Evolutionary conservation across 164 flowering plant genomes (phyloP).

Genomic region (grape (Vitis vinifera)): DNA sequence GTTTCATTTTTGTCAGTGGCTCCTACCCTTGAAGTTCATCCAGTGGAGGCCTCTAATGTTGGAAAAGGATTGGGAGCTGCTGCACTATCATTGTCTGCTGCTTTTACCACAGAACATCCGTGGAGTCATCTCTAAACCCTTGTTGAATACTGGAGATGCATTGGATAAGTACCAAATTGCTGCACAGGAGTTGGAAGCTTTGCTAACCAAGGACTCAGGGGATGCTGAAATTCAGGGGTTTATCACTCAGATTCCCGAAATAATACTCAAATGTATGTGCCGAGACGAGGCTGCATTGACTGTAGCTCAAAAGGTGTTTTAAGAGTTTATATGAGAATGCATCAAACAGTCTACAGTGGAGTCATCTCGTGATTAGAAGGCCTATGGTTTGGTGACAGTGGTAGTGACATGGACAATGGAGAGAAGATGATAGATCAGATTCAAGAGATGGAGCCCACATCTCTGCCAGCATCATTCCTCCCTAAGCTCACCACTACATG

Average conservation of each 20-base stretch:
- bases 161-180: conserved; percentile 77
- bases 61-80: conserved; percentile 56
- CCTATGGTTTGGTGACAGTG: no score
- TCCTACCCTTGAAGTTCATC: conserved; percentile 41
- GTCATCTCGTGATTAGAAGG: no score
- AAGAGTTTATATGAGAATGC: no score
- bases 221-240: conserved; percentile 89
- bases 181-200: conserved; percentile 74
- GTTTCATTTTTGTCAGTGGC: conserved; percentile 44
- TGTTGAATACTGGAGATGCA: conserved; percentile 73
- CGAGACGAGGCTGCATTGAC: no score
- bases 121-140: conserved; percentile 63
- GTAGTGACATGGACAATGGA: no score
- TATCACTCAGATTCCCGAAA: conserved; percentile 82
- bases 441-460: no score
- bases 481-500: no score
- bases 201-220: conserved; percentile 53
- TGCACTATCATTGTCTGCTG: conserved; percentile 40
- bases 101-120: conserved; percentile 52
- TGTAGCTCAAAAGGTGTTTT: conserved; percentile 82
- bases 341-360: no score
- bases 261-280: conserved; percentile 82
- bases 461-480: no score
- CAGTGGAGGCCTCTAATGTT: conserved; percentile 39
- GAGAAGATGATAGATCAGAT: no score